Evolutionary conservation across 2,329 filamentous ascomycete species (phyloP).

Genomic region (Lachnellula occidentalis): DNA sequence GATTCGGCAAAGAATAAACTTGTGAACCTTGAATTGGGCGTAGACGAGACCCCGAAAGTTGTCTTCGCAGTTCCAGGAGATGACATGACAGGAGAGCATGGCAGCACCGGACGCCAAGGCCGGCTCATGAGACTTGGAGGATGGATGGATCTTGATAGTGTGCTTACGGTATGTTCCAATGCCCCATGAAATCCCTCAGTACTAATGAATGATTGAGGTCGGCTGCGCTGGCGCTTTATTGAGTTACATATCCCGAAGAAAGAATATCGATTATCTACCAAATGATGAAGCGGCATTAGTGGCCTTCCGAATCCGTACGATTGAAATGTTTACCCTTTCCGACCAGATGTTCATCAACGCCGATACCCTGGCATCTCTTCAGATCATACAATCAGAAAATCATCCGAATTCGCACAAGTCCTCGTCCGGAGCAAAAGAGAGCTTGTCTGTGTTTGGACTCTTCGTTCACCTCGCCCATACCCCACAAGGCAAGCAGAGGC

Average conservation of each 20-base stretch:
- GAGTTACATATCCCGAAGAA: conserved; percentile 67
- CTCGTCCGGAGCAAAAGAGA: conserved; percentile 67
- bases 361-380: conserved; percentile 75
- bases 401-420: conserved; percentile 77
- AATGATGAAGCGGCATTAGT: conserved; percentile 49
- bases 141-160: conserved; percentile 68
- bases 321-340: conserved; percentile 71
- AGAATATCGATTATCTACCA: conserved; percentile 56
- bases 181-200: not conserved
- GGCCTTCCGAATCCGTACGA: conserved; percentile 53
- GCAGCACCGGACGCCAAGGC: conserved; percentile 51
- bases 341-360: conserved; percentile 70
- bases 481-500: conserved; percentile 65
- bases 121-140: conserved; percentile 64
- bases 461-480: conserved; percentile 72
- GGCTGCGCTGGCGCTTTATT: conserved; percentile 85
- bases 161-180: conserved; percentile 50
- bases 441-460: conserved; percentile 75
- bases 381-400: conserved; percentile 76
- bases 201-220: conserved; percentile 36
- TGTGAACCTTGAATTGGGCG: conserved; percentile 44
- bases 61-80: conserved; percentile 59
- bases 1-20: conserved; percentile 63
- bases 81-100: conserved; percentile 33
- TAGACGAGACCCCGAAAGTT: conserved; percentile 42